A percentile compares a stretch with the other conserved stretches of the same genome.
phyloP scores from a whole-genome alignment of 208 protist genomes.

The Porcisia hertigi region DNA sequence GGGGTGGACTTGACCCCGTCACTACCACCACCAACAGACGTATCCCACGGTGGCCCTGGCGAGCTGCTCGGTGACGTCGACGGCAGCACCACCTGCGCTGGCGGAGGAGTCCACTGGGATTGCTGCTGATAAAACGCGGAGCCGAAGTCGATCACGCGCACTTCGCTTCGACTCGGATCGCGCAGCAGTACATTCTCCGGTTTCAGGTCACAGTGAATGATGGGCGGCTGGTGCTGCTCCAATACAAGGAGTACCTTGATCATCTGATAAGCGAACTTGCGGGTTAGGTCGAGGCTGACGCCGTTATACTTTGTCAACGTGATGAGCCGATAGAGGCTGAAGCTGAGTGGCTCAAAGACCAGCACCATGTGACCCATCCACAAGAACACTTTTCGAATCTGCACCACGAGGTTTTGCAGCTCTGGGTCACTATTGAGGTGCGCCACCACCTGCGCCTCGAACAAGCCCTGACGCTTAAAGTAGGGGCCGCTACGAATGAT shows the following conservation, averaged over 20 bases:
- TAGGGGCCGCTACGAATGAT: slow-evolving; percentile 81
- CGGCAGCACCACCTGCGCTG: slow-evolving; percentile 24
- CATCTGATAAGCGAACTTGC: slow-evolving; percentile 96
- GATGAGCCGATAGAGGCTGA: slow-evolving; percentile 97
- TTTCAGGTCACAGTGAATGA: slow-evolving; percentile 99
- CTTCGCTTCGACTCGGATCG: slow-evolving; percentile 86
- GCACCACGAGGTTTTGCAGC: slow-evolving; percentile 73
- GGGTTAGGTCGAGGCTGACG: slow-evolving; percentile 81
- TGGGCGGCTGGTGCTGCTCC: slow-evolving; percentile 84
- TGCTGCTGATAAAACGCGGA: slow-evolving; percentile 90
- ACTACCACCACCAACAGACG: background rate
- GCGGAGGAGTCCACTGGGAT: slow-evolving; percentile 20
- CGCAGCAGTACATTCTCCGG: slow-evolving; percentile 94
- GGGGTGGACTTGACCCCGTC: background rate
- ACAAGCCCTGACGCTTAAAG: slow-evolving; percentile 75
- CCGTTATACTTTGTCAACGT: slow-evolving; percentile 87
- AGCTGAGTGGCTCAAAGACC: slow-evolving; percentile 97
- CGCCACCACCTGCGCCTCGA: slow-evolving; percentile 82
- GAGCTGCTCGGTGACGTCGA: slow-evolving; percentile 24
- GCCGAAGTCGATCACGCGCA: slow-evolving; percentile 98
- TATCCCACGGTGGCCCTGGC: slow-evolving; percentile 25
- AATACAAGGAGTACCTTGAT: slow-evolving; percentile 92
- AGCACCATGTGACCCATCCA: slow-evolving; percentile 95
- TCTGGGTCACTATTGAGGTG: slow-evolving; percentile 62
- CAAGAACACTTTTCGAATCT: slow-evolving; percentile 74